Conservation (phyloP, 305 asterid species). For the Fraxinus velutina region DNA sequence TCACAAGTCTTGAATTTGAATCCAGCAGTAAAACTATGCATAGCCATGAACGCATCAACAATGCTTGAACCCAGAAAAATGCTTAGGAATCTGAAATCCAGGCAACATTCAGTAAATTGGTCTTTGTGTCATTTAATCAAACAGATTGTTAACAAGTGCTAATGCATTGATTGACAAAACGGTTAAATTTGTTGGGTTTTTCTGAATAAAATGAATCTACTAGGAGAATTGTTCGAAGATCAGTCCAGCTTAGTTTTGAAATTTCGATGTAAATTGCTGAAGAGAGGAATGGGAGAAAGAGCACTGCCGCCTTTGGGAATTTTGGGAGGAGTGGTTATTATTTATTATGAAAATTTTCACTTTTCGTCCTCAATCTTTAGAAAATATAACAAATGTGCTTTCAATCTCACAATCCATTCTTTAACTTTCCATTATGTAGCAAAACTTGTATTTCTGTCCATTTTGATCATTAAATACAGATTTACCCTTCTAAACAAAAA, state of each 20-base stretch:
- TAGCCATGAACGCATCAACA: constrained; percentile 33
- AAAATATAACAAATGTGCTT: too few relatives aligned
- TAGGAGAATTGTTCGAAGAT: background rate
- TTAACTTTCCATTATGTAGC: too few relatives aligned
- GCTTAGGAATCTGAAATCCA: background rate
- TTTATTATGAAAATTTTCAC: background rate
- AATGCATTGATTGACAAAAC: background rate
- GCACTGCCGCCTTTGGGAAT: background rate
- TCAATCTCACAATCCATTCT: too few relatives aligned
- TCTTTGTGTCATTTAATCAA: background rate
- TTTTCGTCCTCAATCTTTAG: background rate
- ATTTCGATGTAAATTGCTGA: background rate
- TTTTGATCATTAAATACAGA: too few relatives aligned
- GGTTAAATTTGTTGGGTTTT: background rate
- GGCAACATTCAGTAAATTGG: background rate
- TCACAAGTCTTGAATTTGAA: constrained; percentile 42
- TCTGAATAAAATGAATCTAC: background rate
- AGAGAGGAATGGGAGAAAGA: background rate
- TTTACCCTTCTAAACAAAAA: too few relatives aligned
- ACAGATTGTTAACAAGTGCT: background rate
- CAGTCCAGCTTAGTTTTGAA: background rate
- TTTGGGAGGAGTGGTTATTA: background rate
- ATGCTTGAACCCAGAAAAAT: constrained; percentile 7
- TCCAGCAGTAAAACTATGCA: constrained; percentile 30
- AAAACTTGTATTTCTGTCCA: too few relatives aligned